Evolutionary conservation across 2,329 filamentous ascomycete species (phyloP).

Genomic region (Stemphylium vesicarium): DNA sequence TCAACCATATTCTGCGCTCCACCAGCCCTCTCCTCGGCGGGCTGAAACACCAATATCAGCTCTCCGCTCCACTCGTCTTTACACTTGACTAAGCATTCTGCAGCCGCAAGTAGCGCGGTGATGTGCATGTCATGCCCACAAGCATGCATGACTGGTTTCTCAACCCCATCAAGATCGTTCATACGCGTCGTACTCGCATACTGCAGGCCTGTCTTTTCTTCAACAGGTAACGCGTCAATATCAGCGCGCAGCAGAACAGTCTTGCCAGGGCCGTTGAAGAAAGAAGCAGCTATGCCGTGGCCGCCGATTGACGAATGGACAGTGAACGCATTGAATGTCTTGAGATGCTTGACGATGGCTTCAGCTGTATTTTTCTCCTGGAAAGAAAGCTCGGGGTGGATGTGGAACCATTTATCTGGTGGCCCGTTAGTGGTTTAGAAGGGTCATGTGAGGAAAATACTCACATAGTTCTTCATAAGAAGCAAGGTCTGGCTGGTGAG

Average conservation of each 20-base stretch:
- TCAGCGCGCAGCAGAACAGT: conserved; percentile 67
- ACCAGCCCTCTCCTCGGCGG: conserved; percentile 67
- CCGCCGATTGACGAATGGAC: conserved; percentile 63
- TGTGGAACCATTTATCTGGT: conserved; percentile 45
- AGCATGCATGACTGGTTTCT: conserved; percentile 69
- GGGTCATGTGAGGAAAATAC: background rate
- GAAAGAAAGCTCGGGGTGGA: conserved; percentile 46
- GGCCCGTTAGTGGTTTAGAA: conserved; percentile 1
- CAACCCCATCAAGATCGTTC: conserved; percentile 55
- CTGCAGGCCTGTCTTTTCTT: conserved; percentile 61
- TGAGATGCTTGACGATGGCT: conserved; percentile 36
- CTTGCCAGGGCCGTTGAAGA: conserved; percentile 62
- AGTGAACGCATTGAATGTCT: conserved; percentile 47
- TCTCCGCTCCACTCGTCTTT: conserved; percentile 66
- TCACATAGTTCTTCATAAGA: conserved; percentile 46
- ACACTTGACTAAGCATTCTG: conserved; percentile 56
- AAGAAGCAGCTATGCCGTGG: conserved; percentile 62
- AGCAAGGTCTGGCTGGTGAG: conserved; percentile 31
- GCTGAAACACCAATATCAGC: conserved; percentile 70
- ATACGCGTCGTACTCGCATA: conserved; percentile 61
- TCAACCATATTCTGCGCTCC: conserved; percentile 70
- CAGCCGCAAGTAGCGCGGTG: conserved; percentile 62
- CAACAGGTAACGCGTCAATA: conserved; percentile 66
- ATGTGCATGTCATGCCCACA: conserved; percentile 71
- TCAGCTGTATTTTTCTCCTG: conserved; percentile 44